phyloP scores from a whole-genome alignment of 2,329 filamentous ascomycete species.

The Fusarium camptoceras region DNA sequence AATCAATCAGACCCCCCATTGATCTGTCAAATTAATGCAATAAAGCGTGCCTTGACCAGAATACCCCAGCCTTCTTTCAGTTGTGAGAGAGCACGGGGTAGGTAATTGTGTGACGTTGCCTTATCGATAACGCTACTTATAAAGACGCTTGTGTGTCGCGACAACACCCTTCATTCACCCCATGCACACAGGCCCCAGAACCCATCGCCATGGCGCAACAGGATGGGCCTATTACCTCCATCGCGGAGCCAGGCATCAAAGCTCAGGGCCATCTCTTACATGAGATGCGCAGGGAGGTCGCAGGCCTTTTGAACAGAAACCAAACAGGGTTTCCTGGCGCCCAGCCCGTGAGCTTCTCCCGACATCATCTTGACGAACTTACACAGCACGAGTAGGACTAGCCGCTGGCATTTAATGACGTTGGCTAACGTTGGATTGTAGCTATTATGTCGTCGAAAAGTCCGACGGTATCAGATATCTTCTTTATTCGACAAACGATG shows the following conservation, averaged over 20 bases:
- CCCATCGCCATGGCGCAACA: slow-evolving; percentile 47
- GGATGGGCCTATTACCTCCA: slow-evolving; percentile 59
- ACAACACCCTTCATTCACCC: slow-evolving; percentile 7
- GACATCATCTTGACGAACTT: slow-evolving; percentile 85
- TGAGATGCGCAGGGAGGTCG: slow-evolving; percentile 78
- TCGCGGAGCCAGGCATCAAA: slow-evolving; percentile 73
- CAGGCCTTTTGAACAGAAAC: slow-evolving; percentile 76
- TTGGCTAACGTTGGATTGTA: slow-evolving; percentile 48
- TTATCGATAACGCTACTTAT: slow-evolving; percentile 28
- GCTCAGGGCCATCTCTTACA: slow-evolving; percentile 70
- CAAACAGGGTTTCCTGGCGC: slow-evolving; percentile 84
- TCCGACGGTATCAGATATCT: slow-evolving; percentile 96
- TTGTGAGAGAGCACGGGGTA: not conserved
- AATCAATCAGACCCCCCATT: not conserved
- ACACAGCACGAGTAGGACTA: slow-evolving; percentile 75
- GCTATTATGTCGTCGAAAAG: slow-evolving; percentile 98
- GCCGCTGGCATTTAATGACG: not conserved
- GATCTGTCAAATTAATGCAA: not conserved
- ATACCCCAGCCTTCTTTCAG: not conserved
- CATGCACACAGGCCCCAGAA: slow-evolving; percentile 2
- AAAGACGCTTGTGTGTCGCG: slow-evolving; percentile 18
- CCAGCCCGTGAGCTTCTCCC: slow-evolving; percentile 92
- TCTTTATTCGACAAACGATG: slow-evolving; percentile 83
- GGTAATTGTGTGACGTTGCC: not conserved
- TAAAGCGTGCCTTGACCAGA: not conserved